These are phyloP conservation scores for Cutaneotrichosporon cyanovorans DNA, from an alignment of 1,284 basidiomycete genomes.

Conservation along the genomic window DNA sequence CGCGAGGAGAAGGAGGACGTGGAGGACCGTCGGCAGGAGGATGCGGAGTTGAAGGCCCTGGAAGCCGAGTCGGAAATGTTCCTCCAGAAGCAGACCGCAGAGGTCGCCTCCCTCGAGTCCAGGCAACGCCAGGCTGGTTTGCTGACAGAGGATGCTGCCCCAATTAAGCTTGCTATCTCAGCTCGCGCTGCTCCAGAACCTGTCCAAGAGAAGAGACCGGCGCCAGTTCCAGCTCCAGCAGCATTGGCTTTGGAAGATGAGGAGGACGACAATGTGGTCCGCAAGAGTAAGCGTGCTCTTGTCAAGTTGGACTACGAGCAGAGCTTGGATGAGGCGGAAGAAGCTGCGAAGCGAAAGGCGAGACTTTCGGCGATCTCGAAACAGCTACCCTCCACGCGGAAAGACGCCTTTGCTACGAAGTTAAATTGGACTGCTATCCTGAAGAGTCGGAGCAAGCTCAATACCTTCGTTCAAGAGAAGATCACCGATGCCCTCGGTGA, in stretches of 20 bases:
- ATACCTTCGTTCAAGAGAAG: constrained; percentile 65
- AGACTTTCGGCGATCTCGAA: constrained; percentile 66
- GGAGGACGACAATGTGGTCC: constrained; percentile 63
- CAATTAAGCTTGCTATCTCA: constrained; percentile 69
- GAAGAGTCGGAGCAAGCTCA: constrained; percentile 72
- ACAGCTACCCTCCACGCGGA: constrained; percentile 60
- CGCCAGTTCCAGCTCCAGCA: constrained; percentile 12
- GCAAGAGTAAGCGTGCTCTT: constrained; percentile 68
- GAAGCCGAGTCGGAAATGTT: constrained; percentile 80
- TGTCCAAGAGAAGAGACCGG: constrained; percentile 42
- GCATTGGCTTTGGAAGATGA: constrained; percentile 53
- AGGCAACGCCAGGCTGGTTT: constrained; percentile 80
- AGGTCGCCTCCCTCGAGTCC: constrained; percentile 76
- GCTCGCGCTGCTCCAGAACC: constrained; percentile 12
- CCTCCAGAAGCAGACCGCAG: constrained; percentile 79
- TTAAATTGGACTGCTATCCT: constrained; percentile 78
- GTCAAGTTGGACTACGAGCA: constrained; percentile 69
- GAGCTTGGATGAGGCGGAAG: constrained; percentile 21
- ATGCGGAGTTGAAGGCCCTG: constrained; percentile 71
- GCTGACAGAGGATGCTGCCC: constrained; percentile 80
- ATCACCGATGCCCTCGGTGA: constrained; percentile 80
- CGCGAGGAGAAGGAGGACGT: constrained; percentile 71
- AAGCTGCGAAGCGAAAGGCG: constrained; percentile 61
- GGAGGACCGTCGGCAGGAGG: constrained; percentile 71
- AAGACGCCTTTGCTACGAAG: constrained; percentile 65